phyloP scores from a whole-genome alignment of 768 basidiomycete species.

The Multifurca ochricompacta region DNA sequence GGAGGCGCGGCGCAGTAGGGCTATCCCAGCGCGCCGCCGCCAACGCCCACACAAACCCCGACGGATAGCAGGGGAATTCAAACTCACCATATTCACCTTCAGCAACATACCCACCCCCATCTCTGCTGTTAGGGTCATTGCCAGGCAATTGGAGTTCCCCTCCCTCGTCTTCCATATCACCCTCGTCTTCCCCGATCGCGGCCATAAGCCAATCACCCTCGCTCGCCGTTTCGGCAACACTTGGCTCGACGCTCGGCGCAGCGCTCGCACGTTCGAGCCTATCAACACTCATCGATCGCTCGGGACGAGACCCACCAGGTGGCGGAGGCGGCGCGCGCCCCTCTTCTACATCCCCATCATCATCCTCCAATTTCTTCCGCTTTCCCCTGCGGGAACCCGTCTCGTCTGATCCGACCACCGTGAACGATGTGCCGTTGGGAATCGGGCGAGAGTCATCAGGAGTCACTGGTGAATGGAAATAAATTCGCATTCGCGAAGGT shows the following conservation, averaged over 20 bases:
- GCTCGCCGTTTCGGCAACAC: constrained; percentile 51
- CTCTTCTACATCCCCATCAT: constrained; percentile 74
- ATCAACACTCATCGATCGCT: constrained; percentile 43
- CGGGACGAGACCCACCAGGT: constrained; percentile 33
- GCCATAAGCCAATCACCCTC: constrained; percentile 89
- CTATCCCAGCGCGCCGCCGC: constrained; percentile 26
- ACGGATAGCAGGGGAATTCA: constrained; percentile 16
- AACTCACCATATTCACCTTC: constrained; percentile 28
- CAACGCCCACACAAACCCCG: constrained; percentile 26
- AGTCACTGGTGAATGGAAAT: constrained; percentile 85
- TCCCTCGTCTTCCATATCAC: constrained; percentile 34
- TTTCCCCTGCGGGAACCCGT: constrained; percentile 60
- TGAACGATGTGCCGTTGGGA: constrained; percentile 46
- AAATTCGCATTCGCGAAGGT: constrained; percentile 81
- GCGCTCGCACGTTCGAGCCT: constrained; percentile 49
- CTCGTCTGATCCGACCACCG: constrained; percentile 41
- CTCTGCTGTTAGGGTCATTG: constrained; percentile 6
- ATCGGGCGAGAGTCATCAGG: constrained; percentile 74
- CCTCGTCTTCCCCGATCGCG: constrained; percentile 69
- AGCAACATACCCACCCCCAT: constrained; percentile 4
- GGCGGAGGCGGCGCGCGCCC: constrained; percentile 61
- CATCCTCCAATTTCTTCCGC: constrained; percentile 84
- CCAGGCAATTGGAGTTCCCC: constrained; percentile 19
- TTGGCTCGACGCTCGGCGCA: constrained; percentile 67
- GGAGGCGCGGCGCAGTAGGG: constrained; percentile 18